Base-by-base conservation (phyloP, 164 flowering plant species). In the Warburgia ugandensis region DNA sequence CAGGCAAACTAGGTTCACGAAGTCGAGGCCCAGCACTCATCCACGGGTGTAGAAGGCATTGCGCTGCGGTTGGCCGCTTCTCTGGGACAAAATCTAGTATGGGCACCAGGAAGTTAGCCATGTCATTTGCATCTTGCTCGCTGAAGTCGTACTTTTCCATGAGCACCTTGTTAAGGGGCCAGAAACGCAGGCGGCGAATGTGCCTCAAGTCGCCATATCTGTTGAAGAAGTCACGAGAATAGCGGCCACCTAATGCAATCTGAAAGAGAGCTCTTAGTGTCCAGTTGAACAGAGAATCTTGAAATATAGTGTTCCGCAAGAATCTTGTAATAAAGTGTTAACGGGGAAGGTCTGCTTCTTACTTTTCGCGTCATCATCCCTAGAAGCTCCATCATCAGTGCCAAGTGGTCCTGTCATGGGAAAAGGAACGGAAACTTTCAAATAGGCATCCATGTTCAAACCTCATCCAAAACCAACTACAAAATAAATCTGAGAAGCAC, bases 321-420 rank as follows among this genome's bases (percentile, higher is more conserved):
- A n/a, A n/a, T n/a, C n/a, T n/a, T n/a, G n/a, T n/a, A n/a, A n/a
- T n/a, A n/a, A n/a, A 3, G 14, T 6, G 29, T n/a, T 45, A 27
- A 27, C 31, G 9, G 25, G 32, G n/a, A 50, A 17, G 2, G 22
- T 29, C 23, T 25, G 56, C 6, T 14, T 28, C 62, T 73, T 50
- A 86, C 97, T 86, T 86, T 86, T 44, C 96, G 88, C 7, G 95
- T 95, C 95, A 90, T 90, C 95, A 77, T 77, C 36, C 95, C 95
- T 32, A 90, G 83, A 58, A 86, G 90, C 73, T 90, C 97, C 97
- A 90, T 90, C 97, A 90, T 90, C 72, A 86, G 48, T n/a, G 97
- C 97, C 59, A 86, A 71, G 73, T 90, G 97, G 47, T 90, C 97
- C 97, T 90, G 68, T 7, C n/a, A n/a, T n/a, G n/a, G n/a, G n/a